A percentile compares a stretch with the other conserved stretches of the same genome.
Evolutionary conservation across 108 stramenopile species (phyloP).

Genomic region (Cyclotella kingstonii): DNA sequence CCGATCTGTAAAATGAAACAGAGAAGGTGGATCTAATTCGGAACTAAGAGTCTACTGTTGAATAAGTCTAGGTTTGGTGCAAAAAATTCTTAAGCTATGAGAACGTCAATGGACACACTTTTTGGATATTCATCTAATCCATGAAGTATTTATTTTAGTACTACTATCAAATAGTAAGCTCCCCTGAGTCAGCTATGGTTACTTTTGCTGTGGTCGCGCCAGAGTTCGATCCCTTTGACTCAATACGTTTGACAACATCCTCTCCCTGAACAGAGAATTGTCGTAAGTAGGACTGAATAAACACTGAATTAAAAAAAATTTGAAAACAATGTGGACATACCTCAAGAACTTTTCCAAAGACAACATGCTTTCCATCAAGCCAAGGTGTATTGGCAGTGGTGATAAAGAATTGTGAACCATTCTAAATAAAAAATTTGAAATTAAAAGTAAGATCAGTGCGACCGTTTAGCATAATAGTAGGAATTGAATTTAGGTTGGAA

Average conservation of each 20-base stretch:
- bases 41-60: not conserved
- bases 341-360: slow-evolving; percentile 96
- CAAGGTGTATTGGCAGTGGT: slow-evolving; percentile 96
- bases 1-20: too few relatives aligned
- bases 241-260: slow-evolving; percentile 86
- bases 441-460: not conserved
- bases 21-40: slow-evolving; percentile 5
- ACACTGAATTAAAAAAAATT: not conserved
- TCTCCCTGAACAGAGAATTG: slow-evolving; percentile 53
- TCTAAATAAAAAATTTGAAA: slow-evolving; percentile 24
- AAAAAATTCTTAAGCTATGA: too few relatives aligned
- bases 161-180: slow-evolving; percentile 48
- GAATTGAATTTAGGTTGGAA: not conserved
- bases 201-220: slow-evolving; percentile 71
- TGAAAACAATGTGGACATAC: slow-evolving; percentile 11
- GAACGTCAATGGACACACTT: too few relatives aligned
- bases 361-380: slow-evolving; percentile 94
- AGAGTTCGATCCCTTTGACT: slow-evolving; percentile 73
- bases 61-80: too few relatives aligned
- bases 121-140: not conserved
- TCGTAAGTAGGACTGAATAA: not conserved
- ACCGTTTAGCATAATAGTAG: not conserved
- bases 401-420: slow-evolving; percentile 97
- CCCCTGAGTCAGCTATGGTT: slow-evolving; percentile 90
- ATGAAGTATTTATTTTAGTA: not conserved